Base-by-base conservation (phyloP, 2,329 filamentous ascomycete species). In the Leptographium wingfieldii region DNA sequence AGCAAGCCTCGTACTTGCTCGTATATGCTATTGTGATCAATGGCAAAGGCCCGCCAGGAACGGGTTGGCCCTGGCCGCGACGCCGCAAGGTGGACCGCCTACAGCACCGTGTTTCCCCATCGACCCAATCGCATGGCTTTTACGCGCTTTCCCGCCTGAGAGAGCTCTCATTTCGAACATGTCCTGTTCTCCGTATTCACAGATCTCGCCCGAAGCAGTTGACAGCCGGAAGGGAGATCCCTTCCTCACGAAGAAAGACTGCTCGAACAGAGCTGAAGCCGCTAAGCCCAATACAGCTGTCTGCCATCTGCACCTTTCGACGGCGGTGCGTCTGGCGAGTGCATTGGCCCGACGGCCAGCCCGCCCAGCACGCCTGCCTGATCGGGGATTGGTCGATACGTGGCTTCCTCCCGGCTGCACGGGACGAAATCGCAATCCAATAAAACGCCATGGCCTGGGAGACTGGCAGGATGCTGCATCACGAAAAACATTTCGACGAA, bases 31-130 rank as follows among this genome's bases (percentile, higher is more conserved):
- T 31, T 4, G 4, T 5, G 4, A 4, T 31, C 7, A 31, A 40
- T 14, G 48, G 48, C n/a, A 27, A 27, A 51, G 27, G 6, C 27
- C 14, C 14, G 7, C 16, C 14, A 52, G 33, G 31, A 43, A 43
- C 57, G 57, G 57, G 57, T 54, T 59, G 57, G 57, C 57, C 57
- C 57, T 59, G 57, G 19, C 57, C 57, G 57, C 33, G 35, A 33
- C 46, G 19, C 10, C 29, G n/a, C 19, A 12, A 14, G n/a, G 53
- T 40, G n/a, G 33, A 22, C 46, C 27, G 46, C 48, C 55, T 51
- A 49, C 29, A 5, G 43, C 22, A 46, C 22, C 25, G 55, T 46
- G 7, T 27, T 27, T 19, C 3, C 19, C 19, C 16, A 22, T 12
- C 43, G 43, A 19, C 43, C 43, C 19, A 46, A 46, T 46, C 43